Percentiles rank a stretch among this genome's conserved stretches.
These are phyloP conservation scores for Ceratobasidium sp. DNA, from an alignment of 1,284 basidiomycete species.

Conservation along the genomic window DNA sequence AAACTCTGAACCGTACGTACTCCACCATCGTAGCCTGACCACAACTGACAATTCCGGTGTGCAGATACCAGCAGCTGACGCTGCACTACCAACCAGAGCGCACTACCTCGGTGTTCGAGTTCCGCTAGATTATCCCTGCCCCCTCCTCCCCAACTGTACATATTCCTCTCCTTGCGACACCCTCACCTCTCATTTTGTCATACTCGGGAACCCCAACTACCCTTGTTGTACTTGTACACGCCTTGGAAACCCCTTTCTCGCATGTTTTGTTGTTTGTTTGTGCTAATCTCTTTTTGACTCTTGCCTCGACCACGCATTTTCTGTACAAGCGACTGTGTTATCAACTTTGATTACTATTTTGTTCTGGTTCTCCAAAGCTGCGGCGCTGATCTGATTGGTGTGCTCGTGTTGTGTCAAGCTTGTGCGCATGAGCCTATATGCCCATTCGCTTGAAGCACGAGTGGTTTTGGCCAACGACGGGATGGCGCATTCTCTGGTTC, in stretches of 20 bases:
- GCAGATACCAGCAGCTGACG: conserved; percentile 75
- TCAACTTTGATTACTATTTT: conserved; percentile 24
- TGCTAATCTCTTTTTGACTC: conserved; percentile 26
- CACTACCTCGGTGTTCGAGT: conserved; percentile 72
- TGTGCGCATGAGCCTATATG: too few relatives aligned
- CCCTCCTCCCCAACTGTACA: conserved; percentile 16
- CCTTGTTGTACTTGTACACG: conserved; percentile 44
- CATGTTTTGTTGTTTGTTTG: conserved; percentile 6
- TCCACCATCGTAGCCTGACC: conserved; percentile 28
- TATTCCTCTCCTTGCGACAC: neutral
- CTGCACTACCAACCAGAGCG: conserved; percentile 69
- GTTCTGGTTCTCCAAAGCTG: too few relatives aligned
- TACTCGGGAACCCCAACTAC: conserved; percentile 13
- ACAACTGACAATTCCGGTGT: conserved; percentile 44
- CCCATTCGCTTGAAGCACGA: too few relatives aligned
- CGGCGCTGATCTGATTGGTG: neutral
- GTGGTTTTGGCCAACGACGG: too few relatives aligned
- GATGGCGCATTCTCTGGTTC: too few relatives aligned
- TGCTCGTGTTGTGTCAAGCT: too few relatives aligned
- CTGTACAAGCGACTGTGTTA: conserved; percentile 26
- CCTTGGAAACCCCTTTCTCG: neutral
- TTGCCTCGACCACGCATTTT: neutral
- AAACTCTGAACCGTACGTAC: conserved; percentile 84
- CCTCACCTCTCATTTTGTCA: conserved; percentile 19
- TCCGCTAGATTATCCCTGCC: conserved; percentile 61